These are phyloP conservation scores for Cutaneotrichosporon spelunceum DNA, from an alignment of 1,284 basidiomycete species.

Conservation along the genomic window DNA sequence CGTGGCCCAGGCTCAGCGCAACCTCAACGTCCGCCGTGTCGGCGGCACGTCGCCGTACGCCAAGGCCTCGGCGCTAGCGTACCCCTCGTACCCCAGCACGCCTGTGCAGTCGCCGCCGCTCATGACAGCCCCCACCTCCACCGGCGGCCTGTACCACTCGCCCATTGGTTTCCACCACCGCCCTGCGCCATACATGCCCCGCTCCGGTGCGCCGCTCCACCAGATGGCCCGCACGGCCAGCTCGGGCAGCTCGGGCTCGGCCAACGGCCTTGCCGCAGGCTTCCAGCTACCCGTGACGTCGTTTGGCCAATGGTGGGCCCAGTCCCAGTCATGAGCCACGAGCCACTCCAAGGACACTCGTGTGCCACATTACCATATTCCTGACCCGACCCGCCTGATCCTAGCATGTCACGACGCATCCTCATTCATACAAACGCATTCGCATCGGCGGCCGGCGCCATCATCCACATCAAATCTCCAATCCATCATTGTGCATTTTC, in stretches of 20 bases:
- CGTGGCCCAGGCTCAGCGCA: slow-evolving; percentile 1
- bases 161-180: not conserved
- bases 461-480: not conserved
- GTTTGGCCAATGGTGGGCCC: not conserved
- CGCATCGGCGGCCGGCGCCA: not conserved
- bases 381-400: not conserved
- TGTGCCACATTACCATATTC: not conserved
- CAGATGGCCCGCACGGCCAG: slow-evolving; percentile 1
- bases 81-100: slow-evolving; percentile 3
- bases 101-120: slow-evolving; percentile 5
- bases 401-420: not conserved
- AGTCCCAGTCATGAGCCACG: not conserved
- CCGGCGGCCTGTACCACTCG: slow-evolving; percentile 5
- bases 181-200: slow-evolving; percentile 4
- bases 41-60: slow-evolving; percentile 1
- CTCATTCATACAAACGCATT: not conserved
- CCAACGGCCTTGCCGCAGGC: not conserved
- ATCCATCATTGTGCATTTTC: slow-evolving; percentile 3
- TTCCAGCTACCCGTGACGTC: not conserved
- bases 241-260: not conserved
- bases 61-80: not conserved
- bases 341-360: not conserved
- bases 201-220: not conserved
- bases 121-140: slow-evolving; percentile 2
- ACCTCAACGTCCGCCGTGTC: slow-evolving; percentile 5